These are phyloP conservation scores for Lentinula sp. DNA, from an alignment of 768 basidiomycete species.

Conservation along the genomic window DNA sequence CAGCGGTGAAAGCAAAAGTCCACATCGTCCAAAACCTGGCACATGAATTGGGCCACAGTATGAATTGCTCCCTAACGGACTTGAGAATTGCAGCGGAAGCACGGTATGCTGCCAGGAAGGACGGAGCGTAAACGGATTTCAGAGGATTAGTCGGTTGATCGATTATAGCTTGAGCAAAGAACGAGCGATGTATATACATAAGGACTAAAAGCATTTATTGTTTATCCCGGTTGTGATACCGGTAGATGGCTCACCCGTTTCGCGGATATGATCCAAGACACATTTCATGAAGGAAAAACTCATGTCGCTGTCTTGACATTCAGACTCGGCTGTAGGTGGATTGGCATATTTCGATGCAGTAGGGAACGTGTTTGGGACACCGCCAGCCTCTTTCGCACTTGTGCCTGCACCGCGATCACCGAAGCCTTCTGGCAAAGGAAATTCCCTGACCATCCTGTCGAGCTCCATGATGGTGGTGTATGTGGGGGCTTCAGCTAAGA, in stretches of 20 bases:
- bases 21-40: constrained; percentile 58
- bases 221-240: neutral
- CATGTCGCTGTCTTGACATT: constrained; percentile 19
- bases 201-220: constrained; percentile 31
- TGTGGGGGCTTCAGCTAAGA: constrained; percentile 59
- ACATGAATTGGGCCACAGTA: constrained; percentile 37
- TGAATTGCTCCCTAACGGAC: constrained; percentile 42
- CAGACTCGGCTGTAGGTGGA: neutral
- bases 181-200: constrained; percentile 59
- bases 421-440: constrained; percentile 44
- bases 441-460: constrained; percentile 64
- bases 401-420: constrained; percentile 17
- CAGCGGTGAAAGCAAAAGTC: constrained; percentile 55
- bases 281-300: constrained; percentile 37
- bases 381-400: constrained; percentile 12
- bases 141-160: constrained; percentile 63
- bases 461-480: constrained; percentile 64
- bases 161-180: constrained; percentile 68
- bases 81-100: constrained; percentile 53
- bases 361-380: constrained; percentile 6
- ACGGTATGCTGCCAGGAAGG: constrained; percentile 59
- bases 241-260: constrained; percentile 29
- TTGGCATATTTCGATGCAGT: constrained; percentile 7
- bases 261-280: constrained; percentile 42
- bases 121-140: constrained; percentile 57